Percentiles rank a stretch among this genome's conserved stretches.
Conservation (phyloP, 306 rosid genomes). For the Senna tora region DNA sequence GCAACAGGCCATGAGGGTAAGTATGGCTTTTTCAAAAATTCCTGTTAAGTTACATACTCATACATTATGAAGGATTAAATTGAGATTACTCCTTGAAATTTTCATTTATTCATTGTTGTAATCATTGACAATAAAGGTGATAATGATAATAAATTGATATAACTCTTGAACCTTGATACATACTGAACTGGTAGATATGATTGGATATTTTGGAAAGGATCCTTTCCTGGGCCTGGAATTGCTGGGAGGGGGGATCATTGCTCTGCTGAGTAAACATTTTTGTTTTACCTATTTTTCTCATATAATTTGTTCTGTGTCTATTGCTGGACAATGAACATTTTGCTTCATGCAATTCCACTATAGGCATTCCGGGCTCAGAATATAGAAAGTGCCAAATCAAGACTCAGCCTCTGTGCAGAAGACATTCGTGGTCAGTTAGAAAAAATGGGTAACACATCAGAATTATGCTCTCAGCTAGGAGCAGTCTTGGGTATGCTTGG, state of each 20-base stretch:
- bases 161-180: slow-evolving; percentile 34
- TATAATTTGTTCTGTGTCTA: slow-evolving; percentile 18
- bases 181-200: slow-evolving; percentile 25
- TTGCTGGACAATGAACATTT: slow-evolving; percentile 32
- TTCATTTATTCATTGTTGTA: not conserved
- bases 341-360: slow-evolving; percentile 35
- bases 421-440: slow-evolving; percentile 80
- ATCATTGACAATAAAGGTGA: not conserved
- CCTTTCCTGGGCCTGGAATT: slow-evolving; percentile 14
- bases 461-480: slow-evolving; percentile 96
- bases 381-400: slow-evolving; percentile 90
- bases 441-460: slow-evolving; percentile 72
- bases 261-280: slow-evolving; percentile 26
- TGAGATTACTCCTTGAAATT: slow-evolving; percentile 1
- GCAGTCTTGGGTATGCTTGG: slow-evolving; percentile 99
- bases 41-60: slow-evolving; percentile 5
- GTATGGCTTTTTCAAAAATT: slow-evolving; percentile 29
- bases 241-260: not conserved
- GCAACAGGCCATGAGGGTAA: slow-evolving; percentile 98
- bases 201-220: slow-evolving; percentile 18
- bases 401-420: slow-evolving; percentile 82
- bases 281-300: not conserved
- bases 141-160: slow-evolving; percentile 3
- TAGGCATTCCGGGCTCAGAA: slow-evolving; percentile 97
- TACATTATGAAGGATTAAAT: slow-evolving; percentile 35